Base-by-base conservation (phyloP, 1,284 basidiomycete genomes). In the Neonothopanus nambi region DNA sequence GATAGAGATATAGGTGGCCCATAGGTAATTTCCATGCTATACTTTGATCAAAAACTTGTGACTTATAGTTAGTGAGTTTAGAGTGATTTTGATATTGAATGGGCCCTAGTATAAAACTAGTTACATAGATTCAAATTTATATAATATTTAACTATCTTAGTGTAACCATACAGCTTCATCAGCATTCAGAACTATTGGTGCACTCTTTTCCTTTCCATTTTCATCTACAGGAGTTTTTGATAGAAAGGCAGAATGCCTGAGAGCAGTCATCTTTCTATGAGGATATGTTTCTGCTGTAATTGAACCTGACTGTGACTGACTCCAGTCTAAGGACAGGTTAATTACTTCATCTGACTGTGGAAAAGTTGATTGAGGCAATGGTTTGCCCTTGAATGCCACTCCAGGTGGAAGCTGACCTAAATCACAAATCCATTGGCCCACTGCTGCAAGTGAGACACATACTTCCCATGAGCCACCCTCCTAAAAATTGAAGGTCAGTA, bases 401-500 rank as follows among this genome's bases (percentile, higher is more conserved):
- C 63, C 48, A 12, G 78, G 72, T 11, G 68, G 57, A 9, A 82
- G 56, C n/a, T 68, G 72, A 2, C 82, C 82, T 3, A 86, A 62
- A 12, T 79, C 78, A 13, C 80, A 76, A 7, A 85, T 70, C 81
- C 81, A 85, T 43, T 77, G 73, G 0, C 76, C 81, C 2, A 82
- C 77, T 1, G 74, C 77, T 26, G 77, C 78, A 0, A 86, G 73
- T 2, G 82, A 84, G 15, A 85, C 82, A 5, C 75, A 76, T 2
- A 85, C 80, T 64, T 82, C 78, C 75, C 78, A 83, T 9, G 81
- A 81, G 5, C 81, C 81, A n/a, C 82, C 84, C 57, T 82, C 79
- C 82, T 85, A 56, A 48, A n/a, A 20, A 43, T 17, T 23, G 21
- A 30, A 30, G 3, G 37, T 37, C 12, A 35, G 33, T 43, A 12